Conservation (phyloP, 2,329 filamentous ascomycete genomes). For the Phaeosphaeriaceae sp. region DNA sequence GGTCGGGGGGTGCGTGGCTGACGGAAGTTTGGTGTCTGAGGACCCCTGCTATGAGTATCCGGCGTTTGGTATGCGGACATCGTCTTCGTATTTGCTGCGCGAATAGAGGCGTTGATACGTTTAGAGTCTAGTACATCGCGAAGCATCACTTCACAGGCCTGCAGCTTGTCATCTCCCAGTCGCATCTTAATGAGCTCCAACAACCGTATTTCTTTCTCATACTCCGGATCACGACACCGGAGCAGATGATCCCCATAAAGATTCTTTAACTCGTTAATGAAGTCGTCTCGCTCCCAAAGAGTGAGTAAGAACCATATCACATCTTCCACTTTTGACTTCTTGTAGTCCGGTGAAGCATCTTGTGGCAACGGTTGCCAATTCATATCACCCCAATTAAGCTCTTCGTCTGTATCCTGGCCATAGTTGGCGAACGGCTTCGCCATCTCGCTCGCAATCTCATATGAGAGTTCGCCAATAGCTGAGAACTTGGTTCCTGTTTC, state of each 20-base stretch:
- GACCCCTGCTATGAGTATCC: conserved; percentile 17
- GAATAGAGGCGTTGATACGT: conserved; percentile 67
- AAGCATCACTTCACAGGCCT: conserved; percentile 97
- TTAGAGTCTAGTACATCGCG: conserved; percentile 87
- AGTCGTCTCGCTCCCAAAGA: conserved; percentile 88
- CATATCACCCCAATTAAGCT: conserved; percentile 90
- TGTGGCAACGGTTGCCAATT: conserved; percentile 91
- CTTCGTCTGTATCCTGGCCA: conserved; percentile 59
- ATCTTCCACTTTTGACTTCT: conserved; percentile 85
- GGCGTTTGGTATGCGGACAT: conserved; percentile 23
- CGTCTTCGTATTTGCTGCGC: conserved; percentile 22
- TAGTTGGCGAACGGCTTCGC: conserved; percentile 65
- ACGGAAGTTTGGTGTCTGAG: conserved; percentile 27
- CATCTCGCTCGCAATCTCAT: conserved; percentile 70
- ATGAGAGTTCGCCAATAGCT: conserved; percentile 69
- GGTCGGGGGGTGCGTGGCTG: conserved; percentile 33
- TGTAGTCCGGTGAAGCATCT: conserved; percentile 89
- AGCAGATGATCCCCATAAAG: conserved; percentile 85
- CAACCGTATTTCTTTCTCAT: conserved; percentile 80
- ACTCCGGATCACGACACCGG: conserved; percentile 66
- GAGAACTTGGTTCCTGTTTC: conserved; percentile 52
- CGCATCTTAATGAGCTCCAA: conserved; percentile 86
- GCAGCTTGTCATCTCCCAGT: conserved; percentile 83
- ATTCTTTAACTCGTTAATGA: conserved; percentile 91
- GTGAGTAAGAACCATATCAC: conserved; percentile 89